phyloP scores from a whole-genome alignment of 179 eudicot species.

The Actinidia arguta region DNA sequence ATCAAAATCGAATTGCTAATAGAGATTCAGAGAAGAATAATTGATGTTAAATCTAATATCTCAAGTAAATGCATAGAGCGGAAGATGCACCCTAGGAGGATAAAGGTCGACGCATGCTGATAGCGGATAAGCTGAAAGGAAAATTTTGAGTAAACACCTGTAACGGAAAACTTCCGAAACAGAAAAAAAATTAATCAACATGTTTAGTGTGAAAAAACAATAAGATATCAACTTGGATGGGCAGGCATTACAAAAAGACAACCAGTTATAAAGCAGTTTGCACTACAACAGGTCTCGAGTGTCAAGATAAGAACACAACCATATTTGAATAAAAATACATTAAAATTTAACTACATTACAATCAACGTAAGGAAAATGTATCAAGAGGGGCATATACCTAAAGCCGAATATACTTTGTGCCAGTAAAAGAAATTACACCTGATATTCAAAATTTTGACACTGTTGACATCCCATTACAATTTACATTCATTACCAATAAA shows the following conservation, averaged over 20 bases:
- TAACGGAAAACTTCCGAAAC: too few relatives aligned
- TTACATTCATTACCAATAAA: too few relatives aligned
- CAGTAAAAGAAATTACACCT: too few relatives aligned
- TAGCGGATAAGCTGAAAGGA: background rate
- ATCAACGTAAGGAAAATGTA: background rate
- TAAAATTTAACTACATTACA: too few relatives aligned
- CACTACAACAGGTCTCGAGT: background rate
- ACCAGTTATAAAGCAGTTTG: background rate
- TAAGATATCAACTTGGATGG: background rate
- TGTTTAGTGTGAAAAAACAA: background rate
- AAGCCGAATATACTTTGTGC: too few relatives aligned
- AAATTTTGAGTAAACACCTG: background rate
- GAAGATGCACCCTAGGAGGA: background rate
- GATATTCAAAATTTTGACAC: too few relatives aligned
- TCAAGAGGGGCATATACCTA: background rate
- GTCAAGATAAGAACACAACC: too few relatives aligned
- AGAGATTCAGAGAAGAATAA: background rate
- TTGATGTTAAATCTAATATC: too few relatives aligned
- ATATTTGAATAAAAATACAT: too few relatives aligned
- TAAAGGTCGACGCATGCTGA: background rate
- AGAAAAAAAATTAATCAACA: background rate
- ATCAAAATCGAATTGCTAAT: background rate
- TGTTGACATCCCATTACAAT: too few relatives aligned
- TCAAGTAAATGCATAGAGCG: too few relatives aligned
- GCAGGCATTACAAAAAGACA: conserved; percentile 6